Percentiles rank a stretch among this genome's conserved stretches.
phyloP scores from a whole-genome alignment of 2,329 filamentous ascomycete genomes.

The Bisporella sp. region DNA sequence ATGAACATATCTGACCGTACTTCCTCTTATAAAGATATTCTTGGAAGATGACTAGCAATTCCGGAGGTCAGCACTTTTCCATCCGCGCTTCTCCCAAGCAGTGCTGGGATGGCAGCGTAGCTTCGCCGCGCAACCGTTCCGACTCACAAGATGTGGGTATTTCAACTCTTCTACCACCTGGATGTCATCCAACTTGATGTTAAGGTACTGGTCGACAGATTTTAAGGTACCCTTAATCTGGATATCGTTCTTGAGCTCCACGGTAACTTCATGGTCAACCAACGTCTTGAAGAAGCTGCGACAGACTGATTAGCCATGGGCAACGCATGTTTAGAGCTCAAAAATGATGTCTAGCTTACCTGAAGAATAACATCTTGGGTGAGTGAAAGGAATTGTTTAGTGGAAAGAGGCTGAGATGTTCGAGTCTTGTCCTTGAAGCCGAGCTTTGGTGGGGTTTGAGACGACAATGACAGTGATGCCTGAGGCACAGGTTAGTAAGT shows the following conservation, averaged over 20 bases:
- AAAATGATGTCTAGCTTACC: slow-evolving; percentile 16
- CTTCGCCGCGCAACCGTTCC: not conserved
- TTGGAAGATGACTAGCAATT: slow-evolving; percentile 56
- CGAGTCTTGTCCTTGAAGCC: not conserved
- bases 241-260: slow-evolving; percentile 99
- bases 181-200: slow-evolving; percentile 98
- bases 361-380: slow-evolving; percentile 34
- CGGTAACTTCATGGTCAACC: slow-evolving; percentile 93
- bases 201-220: slow-evolving; percentile 97
- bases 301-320: slow-evolving; percentile 1
- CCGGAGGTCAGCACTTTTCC: not conserved
- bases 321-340: not conserved
- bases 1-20: slow-evolving; percentile 69
- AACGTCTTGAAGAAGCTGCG: slow-evolving; percentile 95
- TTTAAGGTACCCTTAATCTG: slow-evolving; percentile 93
- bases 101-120: not conserved
- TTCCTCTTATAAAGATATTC: slow-evolving; percentile 71
- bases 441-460: not conserved
- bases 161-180: slow-evolving; percentile 86
- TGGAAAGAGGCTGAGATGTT: too few relatives aligned
- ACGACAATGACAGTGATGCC: not conserved
- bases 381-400: not conserved
- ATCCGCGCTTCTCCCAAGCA: too few relatives aligned
- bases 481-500: not conserved
- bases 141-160: slow-evolving; percentile 80